Evolutionary conservation across 257 asterid genomes (phyloP).

Genomic region (Salvia rosmarinus): DNA sequence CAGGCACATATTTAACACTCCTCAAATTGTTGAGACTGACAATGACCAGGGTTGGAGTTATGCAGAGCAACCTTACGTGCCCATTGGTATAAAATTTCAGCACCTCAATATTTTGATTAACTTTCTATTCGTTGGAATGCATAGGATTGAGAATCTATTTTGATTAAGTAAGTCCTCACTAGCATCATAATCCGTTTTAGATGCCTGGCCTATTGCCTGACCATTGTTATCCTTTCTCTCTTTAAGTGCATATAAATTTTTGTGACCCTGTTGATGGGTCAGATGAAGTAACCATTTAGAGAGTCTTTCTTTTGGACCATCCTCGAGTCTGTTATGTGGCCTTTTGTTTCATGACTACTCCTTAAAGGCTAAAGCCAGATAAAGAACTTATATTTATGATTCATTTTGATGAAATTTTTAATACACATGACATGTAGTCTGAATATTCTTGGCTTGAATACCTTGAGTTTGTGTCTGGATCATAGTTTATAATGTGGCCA

Average conservation of each 20-base stretch:
- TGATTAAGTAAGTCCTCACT: not conserved
- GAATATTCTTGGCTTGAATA: not conserved
- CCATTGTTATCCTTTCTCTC: constrained; percentile 14
- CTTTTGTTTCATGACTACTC: constrained; percentile 14
- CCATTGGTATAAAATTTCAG: constrained; percentile 48
- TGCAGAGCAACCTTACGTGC: constrained; percentile 58
- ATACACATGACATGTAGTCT: constrained; percentile 1
- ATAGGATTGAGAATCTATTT: not conserved
- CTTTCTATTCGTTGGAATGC: constrained; percentile 3
- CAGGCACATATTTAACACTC: constrained; percentile 56
- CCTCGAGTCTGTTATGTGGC: constrained; percentile 2
- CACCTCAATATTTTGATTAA: constrained; percentile 1
- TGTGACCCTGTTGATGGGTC: constrained; percentile 6
- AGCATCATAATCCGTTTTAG: constrained; percentile 9
- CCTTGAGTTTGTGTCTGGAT: not conserved
- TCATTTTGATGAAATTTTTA: not conserved
- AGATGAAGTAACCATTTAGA: constrained; percentile 1
- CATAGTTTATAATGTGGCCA: constrained; percentile 1
- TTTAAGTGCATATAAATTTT: not conserved
- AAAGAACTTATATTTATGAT: not conserved
- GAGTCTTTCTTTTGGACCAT: constrained; percentile 10
- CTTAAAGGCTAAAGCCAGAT: not conserved
- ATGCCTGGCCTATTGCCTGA: constrained; percentile 7
- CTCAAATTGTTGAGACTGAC: constrained; percentile 62
- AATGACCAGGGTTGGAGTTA: constrained; percentile 68